These are phyloP conservation scores for Pythium grandisporangium DNA, from an alignment of 352 stramenopile species.

Conservation along the genomic window DNA sequence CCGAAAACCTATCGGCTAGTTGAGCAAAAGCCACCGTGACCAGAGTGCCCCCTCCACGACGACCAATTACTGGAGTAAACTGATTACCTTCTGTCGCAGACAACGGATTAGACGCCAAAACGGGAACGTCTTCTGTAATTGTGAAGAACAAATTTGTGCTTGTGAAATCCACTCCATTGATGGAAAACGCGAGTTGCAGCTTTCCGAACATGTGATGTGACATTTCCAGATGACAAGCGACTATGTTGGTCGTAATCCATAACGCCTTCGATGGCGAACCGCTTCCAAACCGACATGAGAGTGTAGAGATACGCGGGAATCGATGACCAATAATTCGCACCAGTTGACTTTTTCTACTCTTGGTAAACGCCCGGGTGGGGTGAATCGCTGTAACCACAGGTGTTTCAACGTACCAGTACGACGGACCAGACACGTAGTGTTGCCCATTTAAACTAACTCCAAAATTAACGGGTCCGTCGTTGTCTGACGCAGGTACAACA, in stretches of 20 bases:
- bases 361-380: not conserved
- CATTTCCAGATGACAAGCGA: conserved; percentile 7
- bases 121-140: conserved; percentile 8
- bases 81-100: too few relatives aligned
- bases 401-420: conserved; percentile 2
- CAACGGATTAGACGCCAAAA: too few relatives aligned
- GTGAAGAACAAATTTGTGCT: conserved; percentile 16
- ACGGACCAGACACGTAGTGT: conserved; percentile 1
- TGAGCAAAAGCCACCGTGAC: too few relatives aligned
- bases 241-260: conserved; percentile 7
- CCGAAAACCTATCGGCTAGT: too few relatives aligned
- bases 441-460: conserved; percentile 12
- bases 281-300: conserved; percentile 36
- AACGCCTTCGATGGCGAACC: conserved; percentile 1
- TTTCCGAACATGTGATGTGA: conserved; percentile 14
- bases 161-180: conserved; percentile 43
- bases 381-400: not conserved
- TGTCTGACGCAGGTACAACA: too few relatives aligned
- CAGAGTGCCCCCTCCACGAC: too few relatives aligned
- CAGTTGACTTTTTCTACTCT: not conserved
- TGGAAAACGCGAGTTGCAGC: conserved; percentile 17
- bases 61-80: too few relatives aligned
- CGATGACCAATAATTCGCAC: conserved; percentile 18
- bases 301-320: conserved; percentile 28
- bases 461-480: too few relatives aligned